phyloP scores from a whole-genome alignment of 805 yeast genomes.

The Candida odintsovae region DNA sequence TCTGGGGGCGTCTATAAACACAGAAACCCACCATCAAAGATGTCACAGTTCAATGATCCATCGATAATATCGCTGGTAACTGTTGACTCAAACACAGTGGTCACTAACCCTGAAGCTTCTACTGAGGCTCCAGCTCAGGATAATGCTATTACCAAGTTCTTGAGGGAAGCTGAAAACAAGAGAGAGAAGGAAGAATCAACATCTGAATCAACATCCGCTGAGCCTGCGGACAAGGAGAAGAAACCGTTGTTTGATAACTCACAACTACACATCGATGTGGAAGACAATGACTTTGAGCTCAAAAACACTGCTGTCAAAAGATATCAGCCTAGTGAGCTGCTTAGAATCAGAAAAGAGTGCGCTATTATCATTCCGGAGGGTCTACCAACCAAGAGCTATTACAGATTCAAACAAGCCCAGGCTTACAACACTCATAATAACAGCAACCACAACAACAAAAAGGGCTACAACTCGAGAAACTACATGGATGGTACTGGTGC shows the following conservation, averaged over 20 bases:
- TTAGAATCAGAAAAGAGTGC: conserved; percentile 8
- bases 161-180: conserved; percentile 21
- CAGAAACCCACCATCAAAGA: background rate
- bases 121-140: conserved; percentile 7
- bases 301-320: conserved; percentile 9
- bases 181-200: conserved; percentile 19
- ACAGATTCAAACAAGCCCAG: conserved; percentile 8
- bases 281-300: conserved; percentile 17
- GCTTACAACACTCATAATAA: conserved; percentile 4
- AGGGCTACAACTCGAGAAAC: conserved; percentile 8
- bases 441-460: conserved; percentile 6
- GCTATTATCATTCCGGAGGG: conserved; percentile 11
- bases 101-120: conserved; percentile 1
- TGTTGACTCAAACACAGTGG: background rate
- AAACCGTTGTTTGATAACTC: conserved; percentile 8
- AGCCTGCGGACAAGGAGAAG: conserved; percentile 4
- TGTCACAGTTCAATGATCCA: conserved; percentile 17
- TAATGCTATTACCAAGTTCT: conserved; percentile 20
- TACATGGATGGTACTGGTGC: conserved; percentile 20
- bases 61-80: conserved; percentile 14
- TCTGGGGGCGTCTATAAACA: background rate
- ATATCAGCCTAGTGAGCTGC: conserved; percentile 19
- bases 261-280: conserved; percentile 11
- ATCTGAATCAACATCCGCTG: conserved; percentile 1
- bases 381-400: conserved; percentile 20